Evolutionary conservation across 345 rosid genomes (phyloP), one percentile per base, ranked within the genome.

Genomic region (Acer campestre): DNA sequence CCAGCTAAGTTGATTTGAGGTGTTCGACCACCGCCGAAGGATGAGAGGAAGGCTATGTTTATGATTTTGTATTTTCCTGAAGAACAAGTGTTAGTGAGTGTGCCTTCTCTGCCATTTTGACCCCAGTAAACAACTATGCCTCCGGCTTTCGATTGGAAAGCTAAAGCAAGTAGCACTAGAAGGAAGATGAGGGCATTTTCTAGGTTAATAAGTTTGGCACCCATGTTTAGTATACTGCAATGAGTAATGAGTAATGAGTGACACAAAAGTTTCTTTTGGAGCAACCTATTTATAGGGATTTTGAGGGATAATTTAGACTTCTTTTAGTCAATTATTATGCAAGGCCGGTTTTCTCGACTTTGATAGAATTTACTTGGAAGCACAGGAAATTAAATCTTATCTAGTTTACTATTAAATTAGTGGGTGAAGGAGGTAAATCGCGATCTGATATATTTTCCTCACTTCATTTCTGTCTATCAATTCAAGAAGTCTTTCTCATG

Each of bases 1-100:
- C 82, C 82, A 2, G 86, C 82, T 22, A 83, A 59, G 79, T 80
- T 77, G 12, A 77, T 31, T 20, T 31, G 14, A 7, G 85, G 85
- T 0, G 27, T 69, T 22, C 17, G 65, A 31, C 82, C 82, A 10
- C 70, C 67, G 25, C 82, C 86, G 59, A 80, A 84, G 2, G 23
- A 38, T 6, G 53, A 18, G 40, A 84, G 82, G 53, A 84, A 84
- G 7, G 82, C 86, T 56, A 81, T 35, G 76, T 76, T 75, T 2
- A 84, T 80, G 29, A 78, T 62, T 18, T 59, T 64, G 71, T 71
- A 78, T 8, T 76, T 71, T 25, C 78, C 73, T 0, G 82, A 23
- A 7, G 69, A 70, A 46, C 83, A 71, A 14, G 82, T 68, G 10
- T 55, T 71, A 1, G 59, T 44, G 46, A 80, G 63, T 6, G 67